A percentile compares a stretch with the other conserved stretches of the same genome.
Conservation (phyloP, 2,329 filamentous ascomycete genomes). For the Alternaria longipes region DNA sequence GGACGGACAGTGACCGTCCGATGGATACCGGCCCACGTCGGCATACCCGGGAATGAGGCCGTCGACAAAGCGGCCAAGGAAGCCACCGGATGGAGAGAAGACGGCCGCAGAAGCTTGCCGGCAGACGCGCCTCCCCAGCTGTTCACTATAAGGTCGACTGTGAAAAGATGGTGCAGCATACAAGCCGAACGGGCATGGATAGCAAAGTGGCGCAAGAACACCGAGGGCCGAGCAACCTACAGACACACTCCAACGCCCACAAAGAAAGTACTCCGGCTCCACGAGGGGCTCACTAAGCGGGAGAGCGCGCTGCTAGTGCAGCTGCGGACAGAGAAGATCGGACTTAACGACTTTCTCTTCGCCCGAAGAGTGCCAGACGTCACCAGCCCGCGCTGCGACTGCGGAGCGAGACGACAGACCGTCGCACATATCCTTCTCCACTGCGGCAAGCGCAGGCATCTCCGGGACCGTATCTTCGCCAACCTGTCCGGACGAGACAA, state of each 20-base stretch:
- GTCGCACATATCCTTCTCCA: slow-evolving; percentile 24
- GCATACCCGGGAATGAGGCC: slow-evolving; percentile 2
- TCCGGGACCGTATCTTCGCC: slow-evolving; percentile 24
- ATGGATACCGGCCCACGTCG: slow-evolving; percentile 1
- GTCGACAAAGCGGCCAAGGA: slow-evolving; percentile 1
- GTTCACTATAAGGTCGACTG: background rate
- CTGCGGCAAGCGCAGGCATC: slow-evolving; percentile 22
- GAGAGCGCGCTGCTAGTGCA: slow-evolving; percentile 27
- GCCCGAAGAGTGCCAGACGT: slow-evolving; percentile 19
- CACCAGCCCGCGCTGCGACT: slow-evolving; percentile 20
- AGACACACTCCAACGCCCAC: background rate
- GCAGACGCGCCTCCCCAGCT: background rate
- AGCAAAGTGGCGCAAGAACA: background rate
- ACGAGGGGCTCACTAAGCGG: slow-evolving; percentile 20
- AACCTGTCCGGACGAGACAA: slow-evolving; percentile 25
- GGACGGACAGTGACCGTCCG: background rate
- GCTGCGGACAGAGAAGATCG: slow-evolving; percentile 25
- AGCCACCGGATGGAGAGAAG: background rate
- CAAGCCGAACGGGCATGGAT: background rate
- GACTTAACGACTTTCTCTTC: slow-evolving; percentile 28
- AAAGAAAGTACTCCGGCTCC: slow-evolving; percentile 14
- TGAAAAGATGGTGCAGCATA: background rate
- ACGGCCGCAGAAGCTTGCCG: background rate
- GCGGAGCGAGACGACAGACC: slow-evolving; percentile 26
- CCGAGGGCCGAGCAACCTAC: background rate